These are phyloP conservation scores for Didymosphaeria variabile DNA, from an alignment of 2,329 filamentous ascomycete genomes.

Conservation along the genomic window DNA sequence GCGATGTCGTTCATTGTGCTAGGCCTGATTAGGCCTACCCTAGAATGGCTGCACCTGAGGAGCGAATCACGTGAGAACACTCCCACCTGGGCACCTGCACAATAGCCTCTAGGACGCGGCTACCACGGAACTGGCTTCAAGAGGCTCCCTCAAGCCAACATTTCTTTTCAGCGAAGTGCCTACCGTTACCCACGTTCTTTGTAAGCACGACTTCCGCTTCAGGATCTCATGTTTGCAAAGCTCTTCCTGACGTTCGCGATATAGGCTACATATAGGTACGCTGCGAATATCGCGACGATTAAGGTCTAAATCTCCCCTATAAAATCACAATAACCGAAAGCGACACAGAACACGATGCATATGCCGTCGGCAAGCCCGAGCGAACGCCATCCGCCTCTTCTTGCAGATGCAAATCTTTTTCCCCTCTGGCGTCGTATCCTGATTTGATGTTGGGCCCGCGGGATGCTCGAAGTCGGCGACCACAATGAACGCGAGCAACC, in stretches of 20 bases:
- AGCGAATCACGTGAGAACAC: too few species aligned
- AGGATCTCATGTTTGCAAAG: too few species aligned
- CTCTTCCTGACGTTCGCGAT: neutral
- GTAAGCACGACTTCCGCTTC: too few species aligned
- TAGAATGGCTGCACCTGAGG: too few species aligned
- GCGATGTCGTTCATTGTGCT: too few species aligned
- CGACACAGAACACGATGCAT: neutral
- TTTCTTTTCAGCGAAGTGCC: too few species aligned
- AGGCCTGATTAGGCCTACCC: too few species aligned
- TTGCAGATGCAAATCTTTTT: neutral
- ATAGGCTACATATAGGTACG: neutral
- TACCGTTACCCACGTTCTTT: too few species aligned
- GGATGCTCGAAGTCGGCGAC: conserved; percentile 10
- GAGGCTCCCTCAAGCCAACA: too few species aligned
- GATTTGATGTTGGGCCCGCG: conserved; percentile 1
- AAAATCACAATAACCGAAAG: neutral
- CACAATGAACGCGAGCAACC: conserved; percentile 4
- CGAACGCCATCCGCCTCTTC: conserved; percentile 7
- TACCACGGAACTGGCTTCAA: too few species aligned
- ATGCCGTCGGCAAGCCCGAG: neutral
- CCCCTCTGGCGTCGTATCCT: neutral
- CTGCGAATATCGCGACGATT: neutral
- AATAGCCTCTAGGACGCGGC: too few species aligned
- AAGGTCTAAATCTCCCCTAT: neutral
- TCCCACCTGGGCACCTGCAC: too few species aligned